Base-by-base conservation (phyloP, 805 yeast species). In the Phaffomyces thermotolerans region DNA sequence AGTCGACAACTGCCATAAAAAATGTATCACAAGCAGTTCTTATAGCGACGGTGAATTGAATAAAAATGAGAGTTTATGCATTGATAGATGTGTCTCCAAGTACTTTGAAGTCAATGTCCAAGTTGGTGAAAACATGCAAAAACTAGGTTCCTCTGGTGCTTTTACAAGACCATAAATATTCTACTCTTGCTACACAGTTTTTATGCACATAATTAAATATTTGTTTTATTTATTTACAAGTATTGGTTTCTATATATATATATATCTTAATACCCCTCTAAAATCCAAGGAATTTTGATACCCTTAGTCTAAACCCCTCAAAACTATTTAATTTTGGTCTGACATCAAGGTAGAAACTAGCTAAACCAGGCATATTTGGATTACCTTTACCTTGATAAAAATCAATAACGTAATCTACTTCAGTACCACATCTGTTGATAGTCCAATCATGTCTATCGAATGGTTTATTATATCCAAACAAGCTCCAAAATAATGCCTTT, bases 371-470 rank as follows among this genome's bases (percentile, higher is more conserved):
- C 39, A 62, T 61, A 20, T 53, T 44, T 4, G 75, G 71, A 44
- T 68, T 67, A 8, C 79, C 71, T 42, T 72, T 74, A 6, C 83
- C 82, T 3, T 54, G 39, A 63, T 91, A 91, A 60, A 89, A 91
- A 62, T 91, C 99, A 56, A 91, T 91, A 36, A 91, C 97, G 56
- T 91, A 91, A 39, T 88, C 96, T 18, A 91, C 74, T 40, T 75
- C 73, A 20, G 67, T 73, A 4, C 98, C 98, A 62, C 96, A 87
- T 42, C 97, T 69, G 54, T 84, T 80, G 10, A 91, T 74, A 7
- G 75, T 70, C 99, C 99, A 91, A 64, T 91, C 99, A 60, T 91
- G 99, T 55, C 99, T 75, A 64, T 91, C 99, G 65, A 91, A 91
- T 0, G 99, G 99, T 48, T 75, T 75, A 40, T 78, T 79, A 45